Base-by-base conservation (phyloP, 2,329 filamentous ascomycete species). In the Trichoderma asperellum region DNA sequence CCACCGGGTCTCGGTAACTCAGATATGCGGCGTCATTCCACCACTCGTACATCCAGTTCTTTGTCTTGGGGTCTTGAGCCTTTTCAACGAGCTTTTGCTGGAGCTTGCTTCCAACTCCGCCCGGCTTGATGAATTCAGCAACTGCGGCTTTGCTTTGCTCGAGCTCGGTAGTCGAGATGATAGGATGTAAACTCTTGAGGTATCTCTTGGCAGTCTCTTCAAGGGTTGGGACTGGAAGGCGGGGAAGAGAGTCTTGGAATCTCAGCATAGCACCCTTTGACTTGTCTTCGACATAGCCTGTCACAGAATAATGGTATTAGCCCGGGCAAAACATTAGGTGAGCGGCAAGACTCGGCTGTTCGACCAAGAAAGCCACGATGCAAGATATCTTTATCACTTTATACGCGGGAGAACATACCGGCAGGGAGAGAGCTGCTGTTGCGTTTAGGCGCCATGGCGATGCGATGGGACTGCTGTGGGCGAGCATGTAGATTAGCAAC, bases 1-100 rank as follows among this genome's bases (percentile, higher is more conserved):
- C 92, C 58, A 99, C 93, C 12, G 96, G 96, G 80, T 98, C 96
- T 73, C 95, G 92, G 84, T 98, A 98, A 73, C 83, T 87, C 73
- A 99, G 89, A 82, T 99, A 99, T 70, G 96, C 96, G 5, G 90
- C 89, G 65, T 97, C 89, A 80, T 99, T 98, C 96, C 96, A 99
- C 96, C 96, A 99, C 75, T 99, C 95, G 75, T 91, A 90, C 69
- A 99, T 86, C 96, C 96, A 99, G 83, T 98, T 99, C 83, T 92
- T 93, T 78, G 87, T 83, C 72, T 92, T 90, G 61, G 94, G 91
- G 73, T 97, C 89, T 74, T 93, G 91, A 71, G 92, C 88, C 72
- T 89, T 89, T 70, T 92, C 93, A 63, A 95, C 76, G 73, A 99
- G 86, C 80, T 95, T 92, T 78, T 97, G 91, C 83, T 99, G 96